Evolutionary conservation across 257 asterid species (phyloP).

Genomic region (Salvia hispanica): DNA sequence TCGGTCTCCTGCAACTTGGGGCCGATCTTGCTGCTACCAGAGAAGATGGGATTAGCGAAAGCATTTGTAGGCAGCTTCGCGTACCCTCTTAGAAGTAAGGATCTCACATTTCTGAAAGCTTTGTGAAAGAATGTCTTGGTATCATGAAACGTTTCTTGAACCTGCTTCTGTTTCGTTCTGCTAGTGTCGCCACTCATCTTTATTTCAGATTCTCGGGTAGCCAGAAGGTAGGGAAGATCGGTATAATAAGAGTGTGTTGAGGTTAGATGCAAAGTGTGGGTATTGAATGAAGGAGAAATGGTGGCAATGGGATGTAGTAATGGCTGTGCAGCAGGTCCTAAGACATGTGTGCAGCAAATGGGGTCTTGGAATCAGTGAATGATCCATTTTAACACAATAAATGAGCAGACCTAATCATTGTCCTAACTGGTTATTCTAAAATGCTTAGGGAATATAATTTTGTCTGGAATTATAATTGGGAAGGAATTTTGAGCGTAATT

Average conservation of each 20-base stretch:
- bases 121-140: conserved; percentile 49
- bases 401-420: conserved; percentile 28
- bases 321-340: conserved; percentile 27
- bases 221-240: conserved; percentile 13
- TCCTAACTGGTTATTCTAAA: neutral
- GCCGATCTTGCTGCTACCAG: conserved; percentile 31
- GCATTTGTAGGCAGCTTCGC: conserved; percentile 48
- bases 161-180: conserved; percentile 36
- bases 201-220: conserved; percentile 22
- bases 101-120: conserved; percentile 48
- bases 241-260: conserved; percentile 10
- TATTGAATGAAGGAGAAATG: conserved; percentile 7
- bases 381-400: conserved; percentile 28
- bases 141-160: conserved; percentile 46
- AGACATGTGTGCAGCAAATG: conserved; percentile 23
- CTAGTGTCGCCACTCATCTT: conserved; percentile 37
- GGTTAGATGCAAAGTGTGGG: conserved; percentile 23
- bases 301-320: neutral
- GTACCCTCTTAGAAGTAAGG: conserved; percentile 42
- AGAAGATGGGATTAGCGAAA: conserved; percentile 36
- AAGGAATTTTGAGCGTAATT: neutral
- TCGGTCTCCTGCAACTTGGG: conserved; percentile 45
- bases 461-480: conserved; percentile 5
- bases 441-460: conserved; percentile 7
- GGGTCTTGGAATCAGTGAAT: conserved; percentile 12